Base-by-base conservation (phyloP, 805 yeast genomes). In the Candida maesae region DNA sequence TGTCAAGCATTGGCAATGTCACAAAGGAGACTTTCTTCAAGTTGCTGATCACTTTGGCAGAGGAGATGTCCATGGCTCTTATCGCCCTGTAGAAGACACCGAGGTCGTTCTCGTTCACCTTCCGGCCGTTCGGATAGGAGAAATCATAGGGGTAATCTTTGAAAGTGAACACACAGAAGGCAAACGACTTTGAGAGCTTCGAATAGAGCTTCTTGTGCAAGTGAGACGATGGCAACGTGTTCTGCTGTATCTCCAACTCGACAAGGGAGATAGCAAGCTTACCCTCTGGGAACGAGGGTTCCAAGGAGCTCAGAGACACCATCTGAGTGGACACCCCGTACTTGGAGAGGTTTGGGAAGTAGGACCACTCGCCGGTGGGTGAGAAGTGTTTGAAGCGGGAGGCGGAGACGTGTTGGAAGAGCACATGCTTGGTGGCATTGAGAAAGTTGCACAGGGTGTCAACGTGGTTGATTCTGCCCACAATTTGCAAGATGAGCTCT, bases 301-400 rank as follows among this genome's bases (percentile, higher is more conserved):
- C 26, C 16, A 12, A 6, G 25, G 26, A 13, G 35, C 15, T 25
- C 6, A 25, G n/a, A 12, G n/a, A 9, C n/a, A n/a, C n/a, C n/a
- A n/a, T n/a, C n/a, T n/a, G n/a, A n/a, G n/a, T n/a, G n/a, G n/a
- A n/a, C n/a, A n/a, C n/a, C n/a, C n/a, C n/a, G n/a, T n/a, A n/a
- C n/a, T 9, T 25, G 28, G 28, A 6, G n/a, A 25, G 6, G 28
- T n/a, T 25, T 25, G 14, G 11, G 28, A 32, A 25, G 24, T 32
- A 26, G 6, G 15, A 13, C 35, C 35, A 32, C n/a, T 32, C n/a
- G 35, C 17, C 35, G 11, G 11, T 11, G n/a, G 26, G 6, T 4
- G 35, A 32, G 35, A 32, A n/a, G 26, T 32, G 35, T 5, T n/a
- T 9, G 35, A 32, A 32, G 35, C 35, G 24, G 15, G 26, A 20